phyloP scores from a whole-genome alignment of 768 basidiomycete genomes.

The Lactarius deliciosus region DNA sequence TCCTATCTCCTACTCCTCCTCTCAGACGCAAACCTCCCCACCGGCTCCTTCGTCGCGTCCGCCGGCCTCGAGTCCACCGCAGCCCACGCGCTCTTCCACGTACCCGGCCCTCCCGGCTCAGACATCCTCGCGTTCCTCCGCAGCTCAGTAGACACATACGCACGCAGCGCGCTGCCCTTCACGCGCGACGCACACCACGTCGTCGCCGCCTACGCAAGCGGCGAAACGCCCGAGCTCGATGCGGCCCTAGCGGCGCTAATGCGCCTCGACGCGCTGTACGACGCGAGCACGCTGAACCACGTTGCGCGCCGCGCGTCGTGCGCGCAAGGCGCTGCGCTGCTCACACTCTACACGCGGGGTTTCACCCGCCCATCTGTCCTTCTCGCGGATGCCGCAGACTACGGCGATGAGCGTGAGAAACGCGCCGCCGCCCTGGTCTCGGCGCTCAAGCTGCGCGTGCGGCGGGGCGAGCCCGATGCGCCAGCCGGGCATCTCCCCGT shows the following conservation, averaged over 20 bases:
- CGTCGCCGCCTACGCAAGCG: slow-evolving; percentile 32
- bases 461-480: slow-evolving; percentile 54
- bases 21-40: slow-evolving; percentile 92
- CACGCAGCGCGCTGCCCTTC: slow-evolving; percentile 73
- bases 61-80: slow-evolving; percentile 88
- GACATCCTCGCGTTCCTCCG: slow-evolving; percentile 60
- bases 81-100: slow-evolving; percentile 73
- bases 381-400: slow-evolving; percentile 30
- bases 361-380: slow-evolving; percentile 56
- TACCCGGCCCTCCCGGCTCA: slow-evolving; percentile 33
- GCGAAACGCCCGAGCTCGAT: slow-evolving; percentile 6
- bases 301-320: slow-evolving; percentile 84
- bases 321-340: slow-evolving; percentile 88
- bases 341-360: slow-evolving; percentile 84
- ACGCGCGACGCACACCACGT: slow-evolving; percentile 66
- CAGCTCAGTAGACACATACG: slow-evolving; percentile 76
- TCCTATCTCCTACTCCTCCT: slow-evolving; percentile 75
- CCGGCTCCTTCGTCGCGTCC: slow-evolving; percentile 95
- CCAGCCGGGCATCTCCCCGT: slow-evolving; percentile 80
- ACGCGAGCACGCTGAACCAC: slow-evolving; percentile 87
- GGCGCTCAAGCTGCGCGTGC: slow-evolving; percentile 63
- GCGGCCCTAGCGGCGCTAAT: slow-evolving; percentile 45
- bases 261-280: slow-evolving; percentile 73
- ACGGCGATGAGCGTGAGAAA: slow-evolving; percentile 34
- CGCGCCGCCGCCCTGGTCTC: slow-evolving; percentile 51